Conservation (phyloP, 1,139 yeast genomes). For the Schizosaccharomyces versatilis region DNA sequence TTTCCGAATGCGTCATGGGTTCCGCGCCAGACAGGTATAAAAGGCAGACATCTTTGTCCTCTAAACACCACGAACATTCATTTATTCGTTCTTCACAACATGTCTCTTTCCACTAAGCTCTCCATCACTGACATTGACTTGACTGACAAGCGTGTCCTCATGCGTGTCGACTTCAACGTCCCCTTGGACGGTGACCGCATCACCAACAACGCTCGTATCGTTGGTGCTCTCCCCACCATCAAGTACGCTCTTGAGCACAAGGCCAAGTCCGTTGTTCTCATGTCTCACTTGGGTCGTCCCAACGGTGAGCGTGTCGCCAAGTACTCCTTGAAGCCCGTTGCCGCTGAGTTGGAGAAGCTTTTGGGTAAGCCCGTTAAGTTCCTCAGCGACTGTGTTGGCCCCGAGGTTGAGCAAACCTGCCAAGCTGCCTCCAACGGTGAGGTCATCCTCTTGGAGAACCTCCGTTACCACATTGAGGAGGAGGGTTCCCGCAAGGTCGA, state of each 20-base stretch:
- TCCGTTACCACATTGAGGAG: constrained; percentile 90
- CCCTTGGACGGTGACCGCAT: constrained; percentile 87
- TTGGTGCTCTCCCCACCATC: constrained; percentile 93
- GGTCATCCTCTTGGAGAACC: constrained; percentile 63
- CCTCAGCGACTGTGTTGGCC: constrained; percentile 72
- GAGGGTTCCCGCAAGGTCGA: constrained; percentile 82
- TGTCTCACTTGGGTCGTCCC: constrained; percentile 95
- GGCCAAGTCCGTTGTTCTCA: constrained; percentile 73
- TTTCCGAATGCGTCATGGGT: too few species aligned
- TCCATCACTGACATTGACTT: constrained; percentile 76
- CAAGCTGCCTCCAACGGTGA: constrained; percentile 43
- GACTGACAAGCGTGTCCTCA: constrained; percentile 69
- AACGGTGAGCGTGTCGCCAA: constrained; percentile 68
- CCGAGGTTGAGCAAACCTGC: constrained; percentile 59
- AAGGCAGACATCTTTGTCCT: too few species aligned
- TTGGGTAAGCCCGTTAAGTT: constrained; percentile 51
- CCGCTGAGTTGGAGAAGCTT: constrained; percentile 57
- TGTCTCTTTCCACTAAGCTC: constrained; percentile 83
- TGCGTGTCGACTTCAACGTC: constrained; percentile 74
- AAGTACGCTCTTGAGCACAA: constrained; percentile 64
- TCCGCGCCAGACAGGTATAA: too few species aligned
- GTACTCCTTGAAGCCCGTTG: constrained; percentile 80
- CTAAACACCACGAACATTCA: background rate
- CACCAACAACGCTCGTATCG: constrained; percentile 96
- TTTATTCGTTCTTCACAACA: constrained; percentile 17